Percentiles rank a stretch among this genome's conserved stretches.
Conservation (phyloP, 2,329 filamentous ascomycete genomes). For the Botrytis porri region DNA sequence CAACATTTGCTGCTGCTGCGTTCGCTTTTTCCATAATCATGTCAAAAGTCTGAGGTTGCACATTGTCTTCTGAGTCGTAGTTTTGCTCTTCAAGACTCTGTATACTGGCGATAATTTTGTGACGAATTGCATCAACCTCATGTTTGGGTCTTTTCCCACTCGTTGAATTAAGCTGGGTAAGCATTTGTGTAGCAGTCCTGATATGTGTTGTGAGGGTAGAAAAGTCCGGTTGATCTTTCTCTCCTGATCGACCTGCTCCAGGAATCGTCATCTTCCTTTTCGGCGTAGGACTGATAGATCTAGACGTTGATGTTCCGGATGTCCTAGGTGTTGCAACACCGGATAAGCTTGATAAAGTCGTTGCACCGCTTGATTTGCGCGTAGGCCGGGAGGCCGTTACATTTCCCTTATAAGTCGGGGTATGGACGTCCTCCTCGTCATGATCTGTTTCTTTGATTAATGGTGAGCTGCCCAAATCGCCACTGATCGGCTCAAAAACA, state of each 20-base stretch:
- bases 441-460: constrained; percentile 57
- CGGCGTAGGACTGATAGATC: constrained; percentile 64
- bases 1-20: constrained; percentile 47
- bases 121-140: constrained; percentile 79
- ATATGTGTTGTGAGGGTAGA: constrained; percentile 82
- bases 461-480: constrained; percentile 72
- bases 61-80: constrained; percentile 70
- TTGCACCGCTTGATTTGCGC: constrained; percentile 59
- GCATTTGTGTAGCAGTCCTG: constrained; percentile 83
- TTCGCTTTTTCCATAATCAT: constrained; percentile 74
- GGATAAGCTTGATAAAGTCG: constrained; percentile 57
- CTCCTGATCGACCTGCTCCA: constrained; percentile 49
- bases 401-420: constrained; percentile 34
- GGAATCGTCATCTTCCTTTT: constrained; percentile 60
- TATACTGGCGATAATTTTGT: constrained; percentile 89
- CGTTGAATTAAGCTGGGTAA: constrained; percentile 77
- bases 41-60: constrained; percentile 70
- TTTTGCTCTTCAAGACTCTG: constrained; percentile 82
- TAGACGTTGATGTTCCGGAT: constrained; percentile 65
- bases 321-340: constrained; percentile 65
- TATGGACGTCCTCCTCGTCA: constrained; percentile 40
- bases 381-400: constrained; percentile 42
- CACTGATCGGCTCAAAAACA: constrained; percentile 78
- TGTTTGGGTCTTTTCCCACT: constrained; percentile 75
- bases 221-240: constrained; percentile 72